Evolutionary conservation across 2,329 filamentous ascomycete genomes (phyloP).

Genomic region (Fusarium nematophilum): DNA sequence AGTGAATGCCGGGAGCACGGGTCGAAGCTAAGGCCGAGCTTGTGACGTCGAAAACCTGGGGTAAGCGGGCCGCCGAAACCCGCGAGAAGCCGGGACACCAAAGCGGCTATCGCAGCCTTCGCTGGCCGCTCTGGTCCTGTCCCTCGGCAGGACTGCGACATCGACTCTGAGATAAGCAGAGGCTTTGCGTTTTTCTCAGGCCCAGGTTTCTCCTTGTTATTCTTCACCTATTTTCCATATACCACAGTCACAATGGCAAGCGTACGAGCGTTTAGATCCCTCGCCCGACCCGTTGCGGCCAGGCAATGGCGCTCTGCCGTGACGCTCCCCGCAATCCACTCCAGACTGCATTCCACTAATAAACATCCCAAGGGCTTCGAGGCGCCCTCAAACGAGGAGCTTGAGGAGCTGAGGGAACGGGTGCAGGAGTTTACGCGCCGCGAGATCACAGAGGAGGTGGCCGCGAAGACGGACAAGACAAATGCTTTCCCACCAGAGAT

Average conservation of each 20-base stretch:
- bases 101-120: slow-evolving; percentile 35
- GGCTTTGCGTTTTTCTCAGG: neutral
- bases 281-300: slow-evolving; percentile 48
- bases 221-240: neutral
- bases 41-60: slow-evolving; percentile 46
- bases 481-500: slow-evolving; percentile 92
- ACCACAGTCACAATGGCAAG: slow-evolving; percentile 52
- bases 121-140: slow-evolving; percentile 29
- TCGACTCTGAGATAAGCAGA: slow-evolving; percentile 11
- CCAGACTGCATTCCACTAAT: slow-evolving; percentile 63
- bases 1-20: slow-evolving; percentile 24
- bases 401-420: slow-evolving; percentile 82
- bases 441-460: slow-evolving; percentile 87
- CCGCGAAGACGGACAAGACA: slow-evolving; percentile 81
- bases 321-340: slow-evolving; percentile 53
- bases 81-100: slow-evolving; percentile 31
- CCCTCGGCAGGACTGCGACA: slow-evolving; percentile 32
- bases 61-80: slow-evolving; percentile 41
- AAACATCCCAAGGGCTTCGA: slow-evolving; percentile 73
- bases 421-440: slow-evolving; percentile 91
- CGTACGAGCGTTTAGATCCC: slow-evolving; percentile 52
- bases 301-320: slow-evolving; percentile 39
- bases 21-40: slow-evolving; percentile 39
- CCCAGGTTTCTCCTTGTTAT: neutral
- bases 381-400: slow-evolving; percentile 76